Percentiles rank a stretch among this genome's conserved stretches.
Evolutionary conservation across 441 rosid species (phyloP).

Genomic region (Dalechampia spathulata): DNA sequence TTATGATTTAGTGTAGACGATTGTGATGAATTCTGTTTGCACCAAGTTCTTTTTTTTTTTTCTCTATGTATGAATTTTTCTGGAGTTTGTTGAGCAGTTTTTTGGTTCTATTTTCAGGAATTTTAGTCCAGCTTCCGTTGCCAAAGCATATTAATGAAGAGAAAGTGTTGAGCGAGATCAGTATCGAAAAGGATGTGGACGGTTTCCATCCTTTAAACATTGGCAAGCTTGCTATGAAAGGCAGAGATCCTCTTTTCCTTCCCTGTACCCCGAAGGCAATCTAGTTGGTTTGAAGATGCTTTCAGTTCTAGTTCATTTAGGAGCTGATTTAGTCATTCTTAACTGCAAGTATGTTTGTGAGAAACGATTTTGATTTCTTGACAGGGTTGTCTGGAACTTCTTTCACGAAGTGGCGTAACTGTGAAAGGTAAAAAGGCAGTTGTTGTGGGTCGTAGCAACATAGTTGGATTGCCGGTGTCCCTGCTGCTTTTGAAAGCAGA

Average conservation of each 20-base stretch:
- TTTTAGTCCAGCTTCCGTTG: conserved; percentile 86
- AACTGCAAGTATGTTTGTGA: too few species aligned
- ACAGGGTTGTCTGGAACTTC: conserved; percentile 87
- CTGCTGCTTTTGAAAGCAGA: conserved; percentile 83
- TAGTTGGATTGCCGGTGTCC: conserved; percentile 89
- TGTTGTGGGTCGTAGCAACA: conserved; percentile 89
- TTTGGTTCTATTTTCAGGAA: too few species aligned
- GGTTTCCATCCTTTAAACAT: conserved; percentile 96
- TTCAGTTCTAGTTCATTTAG: not conserved
- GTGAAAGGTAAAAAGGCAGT: conserved; percentile 77
- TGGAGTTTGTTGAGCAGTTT: too few species aligned
- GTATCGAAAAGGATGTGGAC: conserved; percentile 80
- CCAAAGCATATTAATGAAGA: conserved; percentile 87
- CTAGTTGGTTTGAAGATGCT: conserved; percentile 7
- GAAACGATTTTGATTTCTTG: not conserved
- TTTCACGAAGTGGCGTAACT: conserved; percentile 60
- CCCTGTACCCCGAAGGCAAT: conserved; percentile 95
- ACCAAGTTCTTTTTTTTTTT: too few species aligned
- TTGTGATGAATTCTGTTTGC: too few species aligned
- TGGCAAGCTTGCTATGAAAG: conserved; percentile 98
- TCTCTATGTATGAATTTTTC: too few species aligned
- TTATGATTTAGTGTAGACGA: too few species aligned
- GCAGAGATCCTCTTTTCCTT: conserved; percentile 81
- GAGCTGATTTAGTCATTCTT: too few species aligned
- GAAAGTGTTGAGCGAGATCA: conserved; percentile 69